Evolutionary conservation across 2,329 filamentous ascomycete species (phyloP).

Genomic region (Colletotrichum cereale): DNA sequence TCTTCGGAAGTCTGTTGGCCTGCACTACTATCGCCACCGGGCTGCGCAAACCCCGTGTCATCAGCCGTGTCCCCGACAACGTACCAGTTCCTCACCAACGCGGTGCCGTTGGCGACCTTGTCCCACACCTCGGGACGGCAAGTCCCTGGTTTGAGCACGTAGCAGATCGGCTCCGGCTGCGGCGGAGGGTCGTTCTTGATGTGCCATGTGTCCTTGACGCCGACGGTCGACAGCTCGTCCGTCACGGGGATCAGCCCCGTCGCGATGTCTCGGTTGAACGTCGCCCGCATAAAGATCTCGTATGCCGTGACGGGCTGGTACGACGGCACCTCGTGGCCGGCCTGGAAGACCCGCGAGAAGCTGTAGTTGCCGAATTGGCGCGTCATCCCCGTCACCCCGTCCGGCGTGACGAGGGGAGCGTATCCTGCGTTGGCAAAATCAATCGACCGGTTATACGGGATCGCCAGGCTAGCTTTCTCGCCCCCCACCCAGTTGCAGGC

Average conservation of each 20-base stretch:
- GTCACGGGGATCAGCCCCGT: slow-evolving; percentile 62
- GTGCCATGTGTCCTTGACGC: slow-evolving; percentile 53
- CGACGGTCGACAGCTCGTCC: slow-evolving; percentile 46
- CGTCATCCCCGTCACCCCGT: slow-evolving; percentile 75
- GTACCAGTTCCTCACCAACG: slow-evolving; percentile 58
- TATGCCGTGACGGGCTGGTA: slow-evolving; percentile 64
- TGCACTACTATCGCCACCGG: not conserved
- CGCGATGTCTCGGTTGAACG: slow-evolving; percentile 63
- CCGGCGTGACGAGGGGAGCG: slow-evolving; percentile 71
- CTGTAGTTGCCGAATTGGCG: slow-evolving; percentile 77
- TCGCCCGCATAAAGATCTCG: slow-evolving; percentile 64
- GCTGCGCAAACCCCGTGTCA: not conserved
- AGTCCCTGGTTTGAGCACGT: slow-evolving; percentile 65
- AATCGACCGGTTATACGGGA: slow-evolving; percentile 55
- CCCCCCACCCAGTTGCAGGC: slow-evolving; percentile 71
- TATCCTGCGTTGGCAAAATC: slow-evolving; percentile 73
- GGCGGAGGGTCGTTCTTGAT: slow-evolving; percentile 61
- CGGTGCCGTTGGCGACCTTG: slow-evolving; percentile 64
- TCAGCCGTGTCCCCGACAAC: slow-evolving; percentile 43
- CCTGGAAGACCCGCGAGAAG: slow-evolving; percentile 69
- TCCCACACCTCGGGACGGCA: slow-evolving; percentile 67
- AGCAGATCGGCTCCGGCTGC: slow-evolving; percentile 67
- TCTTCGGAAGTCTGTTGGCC: slow-evolving; percentile 18
- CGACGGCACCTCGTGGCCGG: slow-evolving; percentile 67
- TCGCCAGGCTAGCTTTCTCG: slow-evolving; percentile 70